These are phyloP conservation scores for Fusarium luffae DNA, from an alignment of 2,329 filamentous ascomycete genomes.

Conservation along the genomic window DNA sequence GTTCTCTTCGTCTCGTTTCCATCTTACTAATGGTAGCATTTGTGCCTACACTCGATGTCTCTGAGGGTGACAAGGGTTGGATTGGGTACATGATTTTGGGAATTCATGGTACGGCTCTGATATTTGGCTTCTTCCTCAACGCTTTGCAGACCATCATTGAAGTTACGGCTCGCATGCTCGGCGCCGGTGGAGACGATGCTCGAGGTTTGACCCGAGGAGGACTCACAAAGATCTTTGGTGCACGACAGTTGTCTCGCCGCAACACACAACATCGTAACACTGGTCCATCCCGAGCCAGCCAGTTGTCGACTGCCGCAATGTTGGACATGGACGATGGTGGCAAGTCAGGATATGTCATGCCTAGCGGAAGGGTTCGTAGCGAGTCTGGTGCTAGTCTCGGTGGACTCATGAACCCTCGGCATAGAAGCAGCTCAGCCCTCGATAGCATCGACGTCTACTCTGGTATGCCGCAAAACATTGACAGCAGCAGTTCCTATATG, in stretches of 20 bases:
- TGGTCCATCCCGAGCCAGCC: constrained; percentile 78
- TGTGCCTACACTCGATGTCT: constrained; percentile 82
- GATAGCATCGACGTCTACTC: constrained; percentile 63
- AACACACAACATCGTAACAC: constrained; percentile 68
- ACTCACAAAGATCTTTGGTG: constrained; percentile 89
- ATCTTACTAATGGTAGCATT: constrained; percentile 85
- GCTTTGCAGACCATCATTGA: constrained; percentile 91
- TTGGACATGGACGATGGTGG: constrained; percentile 74
- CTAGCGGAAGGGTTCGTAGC: constrained; percentile 67
- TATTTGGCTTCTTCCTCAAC: constrained; percentile 94
- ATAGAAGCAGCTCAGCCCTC: constrained; percentile 66
- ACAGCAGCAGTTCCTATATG: constrained; percentile 72
- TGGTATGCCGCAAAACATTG: constrained; percentile 59
- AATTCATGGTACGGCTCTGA: constrained; percentile 83
- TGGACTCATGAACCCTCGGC: constrained; percentile 58
- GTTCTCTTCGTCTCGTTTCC: constrained; percentile 78
- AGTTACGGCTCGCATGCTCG: constrained; percentile 82
- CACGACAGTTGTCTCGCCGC: constrained; percentile 85
- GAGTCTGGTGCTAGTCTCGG: constrained; percentile 70
- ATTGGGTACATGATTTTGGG: constrained; percentile 92
- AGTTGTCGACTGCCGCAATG: constrained; percentile 85
- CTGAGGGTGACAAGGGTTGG: constrained; percentile 87
- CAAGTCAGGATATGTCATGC: constrained; percentile 68
- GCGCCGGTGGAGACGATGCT: constrained; percentile 81
- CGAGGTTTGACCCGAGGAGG: constrained; percentile 81